A percentile compares a stretch with the other conserved stretches of the same genome.
phyloP scores from a whole-genome alignment of 1,139 yeast genomes.

The Tardiomyces blankii region DNA sequence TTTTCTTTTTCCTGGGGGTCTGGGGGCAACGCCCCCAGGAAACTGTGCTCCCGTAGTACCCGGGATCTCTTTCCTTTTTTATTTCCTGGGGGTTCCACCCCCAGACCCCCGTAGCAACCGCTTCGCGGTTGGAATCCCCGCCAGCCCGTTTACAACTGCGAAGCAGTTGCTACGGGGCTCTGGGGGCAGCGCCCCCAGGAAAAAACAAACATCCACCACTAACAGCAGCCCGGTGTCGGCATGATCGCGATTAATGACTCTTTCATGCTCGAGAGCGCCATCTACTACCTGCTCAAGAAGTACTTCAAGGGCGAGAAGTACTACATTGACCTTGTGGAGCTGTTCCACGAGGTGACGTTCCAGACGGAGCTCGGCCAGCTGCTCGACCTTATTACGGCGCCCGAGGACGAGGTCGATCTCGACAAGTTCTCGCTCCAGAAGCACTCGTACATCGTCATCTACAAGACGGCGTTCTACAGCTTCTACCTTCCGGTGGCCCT shows the following conservation, averaged over 20 bases:
- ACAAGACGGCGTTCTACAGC: constrained; percentile 95
- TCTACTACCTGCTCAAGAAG: constrained; percentile 78
- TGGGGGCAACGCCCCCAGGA: too few species aligned
- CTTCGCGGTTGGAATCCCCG: too few species aligned
- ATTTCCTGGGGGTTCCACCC: too few species aligned
- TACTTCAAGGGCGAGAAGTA: constrained; percentile 74
- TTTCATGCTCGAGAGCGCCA: constrained; percentile 93
- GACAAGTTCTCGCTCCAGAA: constrained; percentile 75
- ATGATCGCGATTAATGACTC: constrained; percentile 96
- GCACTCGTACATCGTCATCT: constrained; percentile 91
- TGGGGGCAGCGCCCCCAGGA: too few species aligned
- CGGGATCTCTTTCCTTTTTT: too few species aligned
- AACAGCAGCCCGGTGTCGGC: constrained; percentile 49
- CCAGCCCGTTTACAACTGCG: too few species aligned
- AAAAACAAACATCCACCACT: background rate
- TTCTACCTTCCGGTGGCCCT: constrained; percentile 96
- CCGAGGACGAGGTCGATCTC: constrained; percentile 87
- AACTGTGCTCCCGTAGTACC: too few species aligned
- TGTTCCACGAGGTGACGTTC: constrained; percentile 79
- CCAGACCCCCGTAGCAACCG: too few species aligned
- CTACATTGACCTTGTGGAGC: constrained; percentile 83
- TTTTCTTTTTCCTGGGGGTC: too few species aligned
- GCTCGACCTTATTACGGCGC: constrained; percentile 91
- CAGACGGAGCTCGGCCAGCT: constrained; percentile 97
- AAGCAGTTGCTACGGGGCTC: too few species aligned